Evolutionary conservation across 495 filamentous ascomycete genomes (phyloP).

Genomic region (Neurospora pannonica): DNA sequence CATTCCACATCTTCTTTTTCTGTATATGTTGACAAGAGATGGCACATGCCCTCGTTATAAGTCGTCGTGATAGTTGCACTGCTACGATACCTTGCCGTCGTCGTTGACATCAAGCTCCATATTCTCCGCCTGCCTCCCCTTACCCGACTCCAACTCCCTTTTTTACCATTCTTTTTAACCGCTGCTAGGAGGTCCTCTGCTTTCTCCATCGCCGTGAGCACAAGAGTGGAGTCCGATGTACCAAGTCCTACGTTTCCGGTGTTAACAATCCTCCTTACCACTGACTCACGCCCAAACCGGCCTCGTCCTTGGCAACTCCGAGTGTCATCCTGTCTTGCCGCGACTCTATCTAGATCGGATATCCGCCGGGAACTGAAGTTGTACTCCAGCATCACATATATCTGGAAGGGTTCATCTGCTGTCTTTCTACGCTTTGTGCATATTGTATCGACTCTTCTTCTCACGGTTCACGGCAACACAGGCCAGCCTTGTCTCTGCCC

Average conservation of each 20-base stretch:
- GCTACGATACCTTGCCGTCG: background rate
- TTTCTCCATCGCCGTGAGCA: background rate
- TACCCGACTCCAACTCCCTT: background rate
- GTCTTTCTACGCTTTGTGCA: background rate
- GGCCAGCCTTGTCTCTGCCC: background rate
- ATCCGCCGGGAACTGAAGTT: background rate
- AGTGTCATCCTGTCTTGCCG: background rate
- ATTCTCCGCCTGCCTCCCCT: background rate
- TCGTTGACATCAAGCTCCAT: background rate
- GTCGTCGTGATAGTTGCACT: background rate
- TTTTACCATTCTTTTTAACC: background rate
- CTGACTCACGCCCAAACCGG: background rate
- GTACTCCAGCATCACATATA: background rate
- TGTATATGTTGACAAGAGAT: background rate
- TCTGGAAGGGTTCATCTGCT: background rate
- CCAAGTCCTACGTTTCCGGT: background rate
- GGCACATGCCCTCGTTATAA: background rate
- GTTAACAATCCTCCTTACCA: background rate
- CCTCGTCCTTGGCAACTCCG: background rate
- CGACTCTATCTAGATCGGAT: background rate
- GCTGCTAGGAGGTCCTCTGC: background rate
- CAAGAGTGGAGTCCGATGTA: background rate
- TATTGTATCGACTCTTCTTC: background rate
- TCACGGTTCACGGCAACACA: background rate
- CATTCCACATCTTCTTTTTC: background rate